phyloP scores from a whole-genome alignment of 129 eudicot genomes.

The Ambrosia trifida region DNA sequence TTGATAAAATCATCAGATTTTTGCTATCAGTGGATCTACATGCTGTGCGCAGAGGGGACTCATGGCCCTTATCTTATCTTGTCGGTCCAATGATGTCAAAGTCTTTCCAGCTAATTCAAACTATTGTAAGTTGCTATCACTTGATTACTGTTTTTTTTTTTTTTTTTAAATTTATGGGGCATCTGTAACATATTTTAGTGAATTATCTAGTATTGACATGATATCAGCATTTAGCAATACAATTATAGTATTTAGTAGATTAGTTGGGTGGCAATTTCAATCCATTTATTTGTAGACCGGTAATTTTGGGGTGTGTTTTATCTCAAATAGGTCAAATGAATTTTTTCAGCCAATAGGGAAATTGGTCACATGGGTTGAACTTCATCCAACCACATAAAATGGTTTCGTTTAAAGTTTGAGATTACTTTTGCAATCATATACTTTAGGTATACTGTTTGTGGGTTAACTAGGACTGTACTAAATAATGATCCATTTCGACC shows the following conservation, averaged over 20 bases:
- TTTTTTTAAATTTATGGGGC: too few species aligned
- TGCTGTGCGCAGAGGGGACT: constrained; percentile 72
- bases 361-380: background rate
- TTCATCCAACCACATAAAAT: background rate
- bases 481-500: background rate
- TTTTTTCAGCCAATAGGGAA: too few species aligned
- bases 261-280: background rate
- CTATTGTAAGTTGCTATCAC: constrained; percentile 56
- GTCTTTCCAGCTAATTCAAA: constrained; percentile 56
- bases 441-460: background rate
- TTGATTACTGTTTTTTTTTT: background rate
- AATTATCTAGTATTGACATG: background rate
- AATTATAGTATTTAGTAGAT: background rate
- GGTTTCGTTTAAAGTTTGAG: background rate
- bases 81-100: constrained; percentile 78
- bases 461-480: background rate
- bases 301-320: too few species aligned
- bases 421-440: background rate
- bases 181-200: background rate
- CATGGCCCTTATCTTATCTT: constrained; percentile 69
- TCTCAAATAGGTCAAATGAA: background rate
- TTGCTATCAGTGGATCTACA: constrained; percentile 52
- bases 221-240: background rate
- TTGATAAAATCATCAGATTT: constrained; percentile 52
- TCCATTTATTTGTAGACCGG: too few species aligned